Base-by-base conservation (phyloP, 345 rosid genomes). In the Citropsis articulata region DNA sequence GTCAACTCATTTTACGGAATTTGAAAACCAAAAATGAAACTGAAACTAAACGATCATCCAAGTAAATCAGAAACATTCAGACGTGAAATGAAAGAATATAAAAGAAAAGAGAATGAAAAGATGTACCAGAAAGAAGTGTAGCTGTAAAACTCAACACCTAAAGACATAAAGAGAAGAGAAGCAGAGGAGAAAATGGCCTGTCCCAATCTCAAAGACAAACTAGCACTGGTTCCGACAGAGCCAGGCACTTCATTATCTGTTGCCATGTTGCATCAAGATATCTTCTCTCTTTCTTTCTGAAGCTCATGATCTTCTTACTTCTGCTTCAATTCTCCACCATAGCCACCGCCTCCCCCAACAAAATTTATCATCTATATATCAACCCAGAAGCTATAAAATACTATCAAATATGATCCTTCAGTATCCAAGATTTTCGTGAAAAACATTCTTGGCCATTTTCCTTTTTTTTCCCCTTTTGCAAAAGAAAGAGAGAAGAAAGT, bases 121-220 rank as follows among this genome's bases (percentile, higher is more conserved):
- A 40, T 45, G 69, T 87, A 95, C 98, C 98, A 90, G 92, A 93
- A 91, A 85, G 98, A 87, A 56, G 98, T 91, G 90, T 89, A 91
- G 87, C 90, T 89, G 76, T 91, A 91, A 90, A 93, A 95, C 66
- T 91, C 90, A 81, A 85, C 92, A 73, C 91, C 98, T n/a, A 91
- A 25, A 71, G 95, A 88, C 98, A 95, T 91, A 85, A 90, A 90
- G 57, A 91, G 93, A 60, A 95, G 95, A 86, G 97, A 90, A 66
- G 94, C 95, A 66, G 86, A 83, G 30, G 98, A 91, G 81, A 95
- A 93, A 7, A 89, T 67, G 68, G 91, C 82, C 81, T 95, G 97
- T 19, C 91, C 94, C 84, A 95, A 82, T 84, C 98, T 89, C 85
- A 95, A 83, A 36, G 95, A 86, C 76, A 93, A 91, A 81, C 98